phyloP scores from a whole-genome alignment of 495 filamentous ascomycete species.

The Neurospora sp. region DNA sequence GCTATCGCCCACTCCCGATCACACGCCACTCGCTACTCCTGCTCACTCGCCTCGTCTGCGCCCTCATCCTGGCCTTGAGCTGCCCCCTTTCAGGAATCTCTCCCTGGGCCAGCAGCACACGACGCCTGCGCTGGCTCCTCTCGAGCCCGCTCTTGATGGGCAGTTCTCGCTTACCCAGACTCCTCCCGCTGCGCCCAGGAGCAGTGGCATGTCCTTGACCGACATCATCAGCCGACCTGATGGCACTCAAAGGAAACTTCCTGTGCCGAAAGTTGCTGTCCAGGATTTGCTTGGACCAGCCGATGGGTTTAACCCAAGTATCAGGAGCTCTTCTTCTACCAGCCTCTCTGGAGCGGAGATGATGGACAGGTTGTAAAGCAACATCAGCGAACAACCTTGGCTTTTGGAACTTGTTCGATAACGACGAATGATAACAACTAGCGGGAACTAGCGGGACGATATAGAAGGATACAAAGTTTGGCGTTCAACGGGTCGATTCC shows the following conservation, averaged over 20 bases:
- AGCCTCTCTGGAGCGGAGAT: conserved; percentile 37
- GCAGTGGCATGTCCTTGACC: conserved; percentile 63
- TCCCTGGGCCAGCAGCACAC: conserved; percentile 64
- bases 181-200: conserved; percentile 29
- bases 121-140: conserved; percentile 81
- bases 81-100: conserved; percentile 83
- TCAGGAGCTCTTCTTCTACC: conserved; percentile 37
- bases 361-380: conserved; percentile 24
- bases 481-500: not conserved
- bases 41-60: conserved; percentile 89
- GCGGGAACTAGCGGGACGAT: conserved; percentile 4
- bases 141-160: conserved; percentile 67
- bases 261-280: conserved; percentile 79
- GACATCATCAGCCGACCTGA: conserved; percentile 89
- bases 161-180: conserved; percentile 27
- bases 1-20: conserved; percentile 89
- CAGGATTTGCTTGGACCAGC: conserved; percentile 69
- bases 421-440: not conserved
- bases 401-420: not conserved
- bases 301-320: conserved; percentile 47
- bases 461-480: conserved; percentile 9
- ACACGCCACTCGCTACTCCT: conserved; percentile 91
- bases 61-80: conserved; percentile 56
- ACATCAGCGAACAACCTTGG: not conserved
- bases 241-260: conserved; percentile 84